These are phyloP conservation scores for Aspergillus udagawae DNA, from an alignment of 2,329 filamentous ascomycete species.

Conservation along the genomic window DNA sequence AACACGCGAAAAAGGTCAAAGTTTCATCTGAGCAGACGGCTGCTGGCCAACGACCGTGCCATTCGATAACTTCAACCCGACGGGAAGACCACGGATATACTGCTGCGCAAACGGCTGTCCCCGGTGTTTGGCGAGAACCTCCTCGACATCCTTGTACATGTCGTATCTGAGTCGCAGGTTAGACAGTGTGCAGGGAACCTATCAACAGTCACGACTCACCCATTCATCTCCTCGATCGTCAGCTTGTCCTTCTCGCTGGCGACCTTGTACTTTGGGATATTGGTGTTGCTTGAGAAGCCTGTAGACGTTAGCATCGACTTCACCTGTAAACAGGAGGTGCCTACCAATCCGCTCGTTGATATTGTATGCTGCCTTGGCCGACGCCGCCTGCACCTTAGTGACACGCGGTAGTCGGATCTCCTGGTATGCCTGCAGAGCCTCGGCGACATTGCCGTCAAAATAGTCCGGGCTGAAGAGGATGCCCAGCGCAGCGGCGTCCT, in stretches of 20 bases:
- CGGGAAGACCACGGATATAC: not conserved
- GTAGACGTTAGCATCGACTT: slow-evolving; percentile 9
- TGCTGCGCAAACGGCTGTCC: slow-evolving; percentile 3
- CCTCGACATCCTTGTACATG: slow-evolving; percentile 55
- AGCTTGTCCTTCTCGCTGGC: slow-evolving; percentile 58
- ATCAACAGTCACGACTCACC: slow-evolving; percentile 36
- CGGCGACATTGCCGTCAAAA: slow-evolving; percentile 47
- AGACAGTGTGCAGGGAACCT: not conserved
- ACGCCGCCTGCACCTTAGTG: slow-evolving; percentile 55
- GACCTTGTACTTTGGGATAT: slow-evolving; percentile 56
- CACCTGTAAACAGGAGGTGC: slow-evolving; percentile 4
- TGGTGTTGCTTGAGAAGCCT: slow-evolving; percentile 61
- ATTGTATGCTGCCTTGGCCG: slow-evolving; percentile 57
- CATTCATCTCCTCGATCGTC: slow-evolving; percentile 68
- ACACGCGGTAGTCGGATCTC: slow-evolving; percentile 52
- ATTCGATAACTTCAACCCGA: not conserved
- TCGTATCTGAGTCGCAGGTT: slow-evolving; percentile 45
- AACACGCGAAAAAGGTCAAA: not conserved
- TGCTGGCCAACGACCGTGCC: not conserved
- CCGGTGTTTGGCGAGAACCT: slow-evolving; percentile 38
- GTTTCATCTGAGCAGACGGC: not conserved
- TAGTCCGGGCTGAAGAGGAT: slow-evolving; percentile 54
- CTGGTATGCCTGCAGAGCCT: slow-evolving; percentile 50
- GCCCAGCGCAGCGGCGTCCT: slow-evolving; percentile 61
- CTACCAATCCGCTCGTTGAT: slow-evolving; percentile 60